These are phyloP conservation scores for Limonium bicolor DNA, from an alignment of 148 eudicot genomes.

Conservation along the genomic window DNA sequence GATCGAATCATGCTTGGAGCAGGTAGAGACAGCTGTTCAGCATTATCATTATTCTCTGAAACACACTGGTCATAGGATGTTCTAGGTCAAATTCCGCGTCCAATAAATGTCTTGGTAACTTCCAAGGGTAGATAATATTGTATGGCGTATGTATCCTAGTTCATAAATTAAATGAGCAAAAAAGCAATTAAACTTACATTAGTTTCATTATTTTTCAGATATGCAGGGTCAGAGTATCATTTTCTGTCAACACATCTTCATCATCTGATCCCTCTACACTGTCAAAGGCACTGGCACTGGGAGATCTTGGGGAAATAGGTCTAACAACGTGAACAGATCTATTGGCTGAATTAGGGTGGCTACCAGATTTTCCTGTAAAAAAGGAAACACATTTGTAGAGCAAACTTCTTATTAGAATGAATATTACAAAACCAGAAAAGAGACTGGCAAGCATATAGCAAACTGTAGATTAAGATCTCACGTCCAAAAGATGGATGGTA, in stretches of 20 bases:
- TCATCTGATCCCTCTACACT: constrained; percentile 95
- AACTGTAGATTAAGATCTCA: too few species aligned
- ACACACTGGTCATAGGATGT: constrained; percentile 23
- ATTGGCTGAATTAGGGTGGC: constrained; percentile 30
- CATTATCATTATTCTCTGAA: constrained; percentile 45
- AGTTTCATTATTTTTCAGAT: constrained; percentile 33
- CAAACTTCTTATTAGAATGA: too few species aligned
- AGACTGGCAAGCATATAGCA: too few species aligned
- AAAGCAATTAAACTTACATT: constrained; percentile 45
- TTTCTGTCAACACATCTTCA: constrained; percentile 50
- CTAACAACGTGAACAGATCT: constrained; percentile 50
- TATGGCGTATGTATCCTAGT: background rate
- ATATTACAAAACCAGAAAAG: too few species aligned
- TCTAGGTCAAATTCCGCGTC: background rate
- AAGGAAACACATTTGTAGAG: too few species aligned
- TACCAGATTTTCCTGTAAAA: constrained; percentile 38
- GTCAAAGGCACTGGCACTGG: constrained; percentile 85
- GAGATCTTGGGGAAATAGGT: constrained; percentile 91
- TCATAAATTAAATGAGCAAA: too few species aligned
- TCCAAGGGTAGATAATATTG: background rate
- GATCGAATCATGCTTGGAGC: constrained; percentile 81
- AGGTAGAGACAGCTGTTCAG: constrained; percentile 44
- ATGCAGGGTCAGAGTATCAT: constrained; percentile 10
- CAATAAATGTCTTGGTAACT: background rate
- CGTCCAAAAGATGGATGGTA: too few species aligned